Conservation (phyloP, 331 rosid species). For the Malus hybrid region DNA sequence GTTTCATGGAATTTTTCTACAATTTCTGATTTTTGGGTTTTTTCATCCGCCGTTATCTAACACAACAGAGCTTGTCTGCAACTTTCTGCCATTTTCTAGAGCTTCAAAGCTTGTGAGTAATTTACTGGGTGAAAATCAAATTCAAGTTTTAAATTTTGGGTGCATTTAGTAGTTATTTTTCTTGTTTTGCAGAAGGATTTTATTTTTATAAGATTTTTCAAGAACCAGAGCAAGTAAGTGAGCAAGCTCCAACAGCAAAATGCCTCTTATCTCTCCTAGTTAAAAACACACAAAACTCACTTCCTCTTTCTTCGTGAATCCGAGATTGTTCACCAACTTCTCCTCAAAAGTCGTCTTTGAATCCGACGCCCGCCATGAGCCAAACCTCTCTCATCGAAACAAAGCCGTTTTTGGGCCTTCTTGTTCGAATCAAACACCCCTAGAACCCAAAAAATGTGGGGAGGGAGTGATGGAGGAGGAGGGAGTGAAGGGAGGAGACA, state of each 20-base stretch:
- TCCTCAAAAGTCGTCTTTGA: constrained; percentile 35
- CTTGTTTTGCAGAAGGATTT: constrained; percentile 11
- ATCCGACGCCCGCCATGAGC: constrained; percentile 47
- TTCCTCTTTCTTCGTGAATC: constrained; percentile 49
- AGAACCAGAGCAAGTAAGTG: constrained; percentile 14
- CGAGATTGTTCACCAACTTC: constrained; percentile 48
- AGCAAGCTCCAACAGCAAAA: constrained; percentile 36
- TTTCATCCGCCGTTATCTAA: neutral
- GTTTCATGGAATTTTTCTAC: too few relatives aligned
- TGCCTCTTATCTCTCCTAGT: constrained; percentile 31
- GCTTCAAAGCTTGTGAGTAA: neutral
- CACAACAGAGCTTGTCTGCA: neutral
- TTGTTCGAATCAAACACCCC: constrained; percentile 37
- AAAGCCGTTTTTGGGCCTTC: constrained; percentile 39
- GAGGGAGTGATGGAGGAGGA: too few relatives aligned
- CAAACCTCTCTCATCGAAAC: constrained; percentile 70
- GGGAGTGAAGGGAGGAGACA: too few relatives aligned
- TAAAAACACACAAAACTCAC: constrained; percentile 28
- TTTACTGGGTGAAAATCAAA: neutral
- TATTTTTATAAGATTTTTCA: neutral
- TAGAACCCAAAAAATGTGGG: constrained; percentile 6
- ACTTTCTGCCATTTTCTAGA: neutral
- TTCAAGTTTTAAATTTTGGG: neutral
- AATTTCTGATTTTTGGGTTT: too few relatives aligned
- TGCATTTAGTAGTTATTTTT: constrained; percentile 10